Percentiles rank a stretch among this genome's conserved stretches.
Conservation (phyloP, 75 land plant species). For the Picea sitchensis region DNA sequence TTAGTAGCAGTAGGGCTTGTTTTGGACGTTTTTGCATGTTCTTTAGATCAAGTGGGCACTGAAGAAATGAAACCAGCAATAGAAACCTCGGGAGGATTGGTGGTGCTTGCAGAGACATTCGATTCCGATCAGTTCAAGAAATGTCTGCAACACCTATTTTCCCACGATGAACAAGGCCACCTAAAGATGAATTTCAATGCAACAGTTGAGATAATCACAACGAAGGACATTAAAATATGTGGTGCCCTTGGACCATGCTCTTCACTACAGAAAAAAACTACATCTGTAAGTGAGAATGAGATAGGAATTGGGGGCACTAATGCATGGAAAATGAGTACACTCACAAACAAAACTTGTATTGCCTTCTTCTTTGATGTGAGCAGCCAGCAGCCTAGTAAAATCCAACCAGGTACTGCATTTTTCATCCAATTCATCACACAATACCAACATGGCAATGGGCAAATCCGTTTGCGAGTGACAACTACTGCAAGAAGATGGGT, state of each 20-base stretch:
- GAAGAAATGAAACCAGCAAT: slow-evolving; percentile 77
- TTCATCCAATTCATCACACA: slow-evolving; percentile 88
- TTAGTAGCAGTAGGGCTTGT: slow-evolving; percentile 57
- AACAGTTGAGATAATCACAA: slow-evolving; percentile 81
- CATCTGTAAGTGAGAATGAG: slow-evolving; percentile 76
- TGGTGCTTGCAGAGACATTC: slow-evolving; percentile 85
- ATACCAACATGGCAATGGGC: slow-evolving; percentile 68
- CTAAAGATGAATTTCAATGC: slow-evolving; percentile 87
- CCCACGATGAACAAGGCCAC: slow-evolving; percentile 56
- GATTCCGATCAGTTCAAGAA: slow-evolving; percentile 90
- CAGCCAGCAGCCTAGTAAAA: slow-evolving; percentile 38
- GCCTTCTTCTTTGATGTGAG: slow-evolving; percentile 84
- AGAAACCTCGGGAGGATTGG: slow-evolving; percentile 82
- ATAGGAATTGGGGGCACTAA: slow-evolving; percentile 83
- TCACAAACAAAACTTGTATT: slow-evolving; percentile 72
- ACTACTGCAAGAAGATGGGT: slow-evolving; percentile 95
- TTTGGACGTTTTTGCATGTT: slow-evolving; percentile 94
- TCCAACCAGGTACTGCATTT: slow-evolving; percentile 64
- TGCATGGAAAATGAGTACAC: slow-evolving; percentile 81
- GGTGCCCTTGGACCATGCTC: slow-evolving; percentile 97
- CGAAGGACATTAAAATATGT: slow-evolving; percentile 80
- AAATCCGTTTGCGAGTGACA: slow-evolving; percentile 66
- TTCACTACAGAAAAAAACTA: slow-evolving; percentile 53
- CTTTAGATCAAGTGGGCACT: slow-evolving; percentile 94
- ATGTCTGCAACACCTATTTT: slow-evolving; percentile 71